Conservation (phyloP, 2,329 filamentous ascomycete genomes). For the Epichloe glyceriae region DNA sequence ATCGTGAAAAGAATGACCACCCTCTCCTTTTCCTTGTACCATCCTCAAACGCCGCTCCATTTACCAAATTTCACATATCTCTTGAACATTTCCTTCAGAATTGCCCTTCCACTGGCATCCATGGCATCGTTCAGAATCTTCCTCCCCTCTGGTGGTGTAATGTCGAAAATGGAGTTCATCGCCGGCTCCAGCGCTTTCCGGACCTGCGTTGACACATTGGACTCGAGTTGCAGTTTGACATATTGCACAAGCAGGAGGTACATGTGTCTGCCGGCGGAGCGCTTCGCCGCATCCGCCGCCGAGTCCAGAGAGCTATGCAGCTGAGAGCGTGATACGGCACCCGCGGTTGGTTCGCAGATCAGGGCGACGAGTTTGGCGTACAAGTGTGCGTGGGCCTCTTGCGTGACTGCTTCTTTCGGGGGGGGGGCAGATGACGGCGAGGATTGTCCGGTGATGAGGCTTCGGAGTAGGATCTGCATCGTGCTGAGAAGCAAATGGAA, state of each 20-base stretch:
- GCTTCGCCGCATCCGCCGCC: constrained; percentile 47
- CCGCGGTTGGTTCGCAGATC: constrained; percentile 45
- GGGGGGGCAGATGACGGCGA: constrained; percentile 1
- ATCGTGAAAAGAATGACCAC: not conserved
- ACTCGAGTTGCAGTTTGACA: constrained; percentile 47
- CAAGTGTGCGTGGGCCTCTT: constrained; percentile 33
- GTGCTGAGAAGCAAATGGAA: constrained; percentile 44
- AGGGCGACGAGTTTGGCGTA: constrained; percentile 45
- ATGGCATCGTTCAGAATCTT: constrained; percentile 46
- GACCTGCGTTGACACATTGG: constrained; percentile 34
- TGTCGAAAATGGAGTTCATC: constrained; percentile 44
- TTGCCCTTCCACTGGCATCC: constrained; percentile 44
- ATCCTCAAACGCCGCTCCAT: constrained; percentile 42
- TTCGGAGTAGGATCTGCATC: constrained; percentile 42
- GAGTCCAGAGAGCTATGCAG: constrained; percentile 39
- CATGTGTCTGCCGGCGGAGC: constrained; percentile 49
- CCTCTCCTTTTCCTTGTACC: not conserved
- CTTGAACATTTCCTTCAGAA: constrained; percentile 45
- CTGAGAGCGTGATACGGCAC: constrained; percentile 36
- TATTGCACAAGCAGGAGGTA: constrained; percentile 46
- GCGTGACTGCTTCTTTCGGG: constrained; percentile 13
- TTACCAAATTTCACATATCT: constrained; percentile 50
- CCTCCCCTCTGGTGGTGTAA: constrained; percentile 40
- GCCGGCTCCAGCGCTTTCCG: constrained; percentile 44
- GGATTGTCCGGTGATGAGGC: constrained; percentile 29